phyloP scores from a whole-genome alignment of 2,329 filamentous ascomycete genomes.

The Aspergillus ochraceoroseus region DNA sequence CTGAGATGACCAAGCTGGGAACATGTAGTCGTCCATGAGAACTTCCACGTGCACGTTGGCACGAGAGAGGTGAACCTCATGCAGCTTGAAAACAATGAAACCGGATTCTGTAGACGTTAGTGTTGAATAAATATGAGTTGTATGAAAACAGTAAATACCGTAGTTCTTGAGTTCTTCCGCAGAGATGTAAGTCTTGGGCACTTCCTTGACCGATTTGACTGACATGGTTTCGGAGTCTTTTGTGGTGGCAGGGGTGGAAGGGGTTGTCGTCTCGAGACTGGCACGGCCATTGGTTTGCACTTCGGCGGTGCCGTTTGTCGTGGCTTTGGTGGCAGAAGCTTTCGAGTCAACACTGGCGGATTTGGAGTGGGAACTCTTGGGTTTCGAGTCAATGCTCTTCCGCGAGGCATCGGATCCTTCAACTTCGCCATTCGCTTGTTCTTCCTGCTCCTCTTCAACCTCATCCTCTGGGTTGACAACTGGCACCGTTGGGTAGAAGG shows the following conservation, averaged over 20 bases:
- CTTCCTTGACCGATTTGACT: conserved; percentile 47
- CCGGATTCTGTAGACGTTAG: conserved; percentile 64
- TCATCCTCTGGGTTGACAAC: conserved; percentile 78
- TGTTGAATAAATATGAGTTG: neutral
- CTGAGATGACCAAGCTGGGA: conserved; percentile 78
- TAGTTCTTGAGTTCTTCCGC: conserved; percentile 77
- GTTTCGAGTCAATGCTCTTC: conserved; percentile 32
- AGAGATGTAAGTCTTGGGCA: conserved; percentile 71
- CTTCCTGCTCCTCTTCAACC: conserved; percentile 47
- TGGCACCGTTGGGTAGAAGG: conserved; percentile 87
- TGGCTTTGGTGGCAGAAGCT: conserved; percentile 31
- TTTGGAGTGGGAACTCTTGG: conserved; percentile 28
- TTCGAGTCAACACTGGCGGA: conserved; percentile 31
- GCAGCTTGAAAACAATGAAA: conserved; percentile 86
- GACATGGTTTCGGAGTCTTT: conserved; percentile 47
- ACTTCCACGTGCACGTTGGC: conserved; percentile 76
- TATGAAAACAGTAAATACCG: conserved; percentile 45
- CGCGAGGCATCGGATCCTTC: conserved; percentile 18
- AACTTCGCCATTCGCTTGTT: conserved; percentile 30
- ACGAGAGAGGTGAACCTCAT: conserved; percentile 79
- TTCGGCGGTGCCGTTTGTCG: conserved; percentile 34
- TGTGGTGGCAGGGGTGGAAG: conserved; percentile 38
- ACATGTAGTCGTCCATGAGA: conserved; percentile 89
- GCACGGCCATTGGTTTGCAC: conserved; percentile 25
- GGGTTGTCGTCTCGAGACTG: conserved; percentile 32